A percentile compares a stretch with the other conserved stretches of the same genome.
These are phyloP conservation scores for Dactylellina parvicollis DNA, from an alignment of 2,329 filamentous ascomycete genomes.

Conservation along the genomic window DNA sequence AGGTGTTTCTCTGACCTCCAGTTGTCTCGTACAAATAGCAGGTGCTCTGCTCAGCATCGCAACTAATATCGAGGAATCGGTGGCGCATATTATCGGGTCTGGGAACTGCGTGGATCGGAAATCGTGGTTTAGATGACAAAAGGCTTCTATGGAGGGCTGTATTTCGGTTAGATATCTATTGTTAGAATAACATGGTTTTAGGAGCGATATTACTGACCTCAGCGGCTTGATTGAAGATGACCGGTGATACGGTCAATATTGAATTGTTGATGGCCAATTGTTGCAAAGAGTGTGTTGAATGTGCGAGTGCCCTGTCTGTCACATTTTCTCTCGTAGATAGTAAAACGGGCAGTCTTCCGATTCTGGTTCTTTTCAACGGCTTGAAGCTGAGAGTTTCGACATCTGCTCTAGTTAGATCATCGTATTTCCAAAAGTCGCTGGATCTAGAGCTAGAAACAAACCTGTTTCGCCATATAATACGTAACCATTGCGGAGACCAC, in stretches of 20 bases:
- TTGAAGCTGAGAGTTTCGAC: slow-evolving; percentile 11
- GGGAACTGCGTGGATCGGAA: slow-evolving; percentile 55
- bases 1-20: slow-evolving; percentile 56
- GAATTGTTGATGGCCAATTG: slow-evolving; percentile 29
- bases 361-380: slow-evolving; percentile 8
- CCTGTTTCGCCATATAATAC: slow-evolving; percentile 59
- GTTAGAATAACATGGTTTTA: neutral
- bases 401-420: slow-evolving; percentile 2
- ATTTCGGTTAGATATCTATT: neutral
- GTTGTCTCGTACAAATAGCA: slow-evolving; percentile 56
- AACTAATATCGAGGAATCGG: slow-evolving; percentile 56
- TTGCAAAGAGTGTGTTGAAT: slow-evolving; percentile 36
- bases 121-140: slow-evolving; percentile 42
- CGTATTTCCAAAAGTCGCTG: neutral
- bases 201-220: slow-evolving; percentile 28
- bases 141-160: slow-evolving; percentile 43
- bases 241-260: slow-evolving; percentile 12
- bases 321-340: slow-evolving; percentile 25
- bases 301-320: slow-evolving; percentile 30
- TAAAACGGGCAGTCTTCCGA: slow-evolving; percentile 37
- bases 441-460: neutral
- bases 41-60: slow-evolving; percentile 56
- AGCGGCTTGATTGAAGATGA: slow-evolving; percentile 40
- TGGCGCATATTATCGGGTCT: slow-evolving; percentile 56
- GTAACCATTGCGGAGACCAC: slow-evolving; percentile 64